These are phyloP conservation scores for Agaricus sinodeliciosus DNA, from an alignment of 768 basidiomycete species.

Conservation along the genomic window DNA sequence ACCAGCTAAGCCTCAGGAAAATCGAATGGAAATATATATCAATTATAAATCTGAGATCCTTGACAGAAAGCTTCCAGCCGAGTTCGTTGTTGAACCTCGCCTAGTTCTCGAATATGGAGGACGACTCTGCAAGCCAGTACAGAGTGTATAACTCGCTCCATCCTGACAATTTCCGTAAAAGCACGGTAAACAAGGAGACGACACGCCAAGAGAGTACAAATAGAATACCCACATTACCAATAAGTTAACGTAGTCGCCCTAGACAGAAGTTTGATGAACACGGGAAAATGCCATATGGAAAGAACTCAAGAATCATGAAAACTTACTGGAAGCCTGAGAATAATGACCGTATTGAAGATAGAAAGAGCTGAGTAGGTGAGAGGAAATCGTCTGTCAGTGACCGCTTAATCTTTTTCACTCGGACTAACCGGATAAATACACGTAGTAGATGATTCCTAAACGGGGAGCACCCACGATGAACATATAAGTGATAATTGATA, in stretches of 20 bases:
- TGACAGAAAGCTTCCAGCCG: neutral
- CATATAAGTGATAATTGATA: too few relatives aligned
- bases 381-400: neutral
- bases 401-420: neutral
- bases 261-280: neutral
- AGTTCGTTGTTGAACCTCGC: neutral
- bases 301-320: neutral
- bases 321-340: conserved; percentile 9
- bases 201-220: neutral
- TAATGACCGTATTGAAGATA: conserved; percentile 5
- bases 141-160: conserved; percentile 10
- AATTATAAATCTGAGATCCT: neutral
- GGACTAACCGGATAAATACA: conserved; percentile 8
- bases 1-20: too few relatives aligned
- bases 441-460: conserved; percentile 9
- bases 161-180: neutral
- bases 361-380: neutral
- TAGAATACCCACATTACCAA: conserved; percentile 5
- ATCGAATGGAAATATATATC: too few relatives aligned
- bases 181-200: neutral
- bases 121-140: conserved; percentile 9
- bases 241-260: conserved; percentile 7
- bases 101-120: conserved; percentile 9
- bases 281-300: neutral
- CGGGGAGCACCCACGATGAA: neutral